A percentile compares a stretch with the other conserved stretches of the same genome.
These are phyloP conservation scores for Solanum hybrid DNA, from an alignment of 305 asterid genomes.

Conservation along the genomic window DNA sequence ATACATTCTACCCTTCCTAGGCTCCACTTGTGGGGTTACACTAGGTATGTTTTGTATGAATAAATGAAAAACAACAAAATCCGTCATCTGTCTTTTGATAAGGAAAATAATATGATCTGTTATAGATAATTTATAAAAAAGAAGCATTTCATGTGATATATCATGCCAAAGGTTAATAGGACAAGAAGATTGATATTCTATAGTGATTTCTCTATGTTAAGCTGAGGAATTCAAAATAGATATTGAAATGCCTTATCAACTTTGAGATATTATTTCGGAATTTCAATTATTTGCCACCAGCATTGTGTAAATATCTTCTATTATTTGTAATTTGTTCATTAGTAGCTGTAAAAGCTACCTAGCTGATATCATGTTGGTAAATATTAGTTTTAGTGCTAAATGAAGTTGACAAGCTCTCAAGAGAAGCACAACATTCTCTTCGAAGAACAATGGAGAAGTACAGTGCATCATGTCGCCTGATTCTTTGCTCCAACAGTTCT, in stretches of 20 bases:
- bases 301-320: neutral
- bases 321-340: neutral
- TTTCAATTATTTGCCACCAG: neutral
- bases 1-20: neutral
- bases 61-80: neutral
- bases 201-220: neutral
- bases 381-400: conserved; percentile 75
- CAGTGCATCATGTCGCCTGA: conserved; percentile 86
- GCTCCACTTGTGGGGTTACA: neutral
- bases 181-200: neutral
- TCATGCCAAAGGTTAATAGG: neutral
- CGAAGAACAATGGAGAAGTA: conserved; percentile 98
- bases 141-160: neutral
- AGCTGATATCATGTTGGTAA: conserved; percentile 15
- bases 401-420: conserved; percentile 95
- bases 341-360: neutral
- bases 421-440: conserved; percentile 98
- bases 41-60: neutral
- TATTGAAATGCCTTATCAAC: neutral
- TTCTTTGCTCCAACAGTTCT: conserved; percentile 93
- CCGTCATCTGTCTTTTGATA: neutral
- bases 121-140: neutral
- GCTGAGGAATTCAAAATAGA: neutral
- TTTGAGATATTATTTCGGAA: neutral
- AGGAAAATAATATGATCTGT: neutral